Base-by-base conservation (phyloP, 805 yeast genomes). In the Kodamaea leandrae region DNA sequence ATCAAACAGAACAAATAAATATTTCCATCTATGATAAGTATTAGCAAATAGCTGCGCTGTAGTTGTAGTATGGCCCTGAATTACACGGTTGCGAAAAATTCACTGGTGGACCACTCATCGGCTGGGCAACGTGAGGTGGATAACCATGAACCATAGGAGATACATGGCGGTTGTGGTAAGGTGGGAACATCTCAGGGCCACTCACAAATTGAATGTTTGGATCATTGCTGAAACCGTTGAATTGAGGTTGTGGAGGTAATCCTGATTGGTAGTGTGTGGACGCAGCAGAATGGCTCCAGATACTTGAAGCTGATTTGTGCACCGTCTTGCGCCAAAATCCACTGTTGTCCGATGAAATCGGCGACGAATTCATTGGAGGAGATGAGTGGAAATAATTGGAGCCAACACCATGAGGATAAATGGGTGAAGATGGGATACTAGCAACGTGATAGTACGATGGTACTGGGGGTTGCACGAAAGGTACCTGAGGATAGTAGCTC, bases 291-390 rank as follows among this genome's bases (percentile, higher is more conserved):
- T 57, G 57, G 25, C 59, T 45, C 64, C 65, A 60, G 30, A 56
- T 51, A 37, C 46, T 54, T 5, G 32, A 27, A 17, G 5, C 15
- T 13, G 32, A 4, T 14, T 17, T 27, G 17, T 27, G 32, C 7
- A n/a, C 17, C 6, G 18, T 15, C 32, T 30, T 30, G 7, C 33
- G 17, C 33, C 33, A 30, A 13, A 14, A 16, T 19, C 27, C 17
- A 41, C 40, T 23, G 49, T n/a, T n/a, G n/a, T 44, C 37, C 33
- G 50, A 50, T 28, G 46, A 41, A 18, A 44, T 28, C 3, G 63
- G 68, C 12, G 68, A 60, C n/a, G 64, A 50, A 21, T 37, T 38
- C 15, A 52, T 21, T 14, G 66, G 64, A n/a, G 64, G 58, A 7
- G 61, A 52, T 13, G 46, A 34, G 10, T 48, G 50, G 32, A 53